Conservation (phyloP, 495 filamentous ascomycete genomes). For the Xylaria sp. region DNA sequence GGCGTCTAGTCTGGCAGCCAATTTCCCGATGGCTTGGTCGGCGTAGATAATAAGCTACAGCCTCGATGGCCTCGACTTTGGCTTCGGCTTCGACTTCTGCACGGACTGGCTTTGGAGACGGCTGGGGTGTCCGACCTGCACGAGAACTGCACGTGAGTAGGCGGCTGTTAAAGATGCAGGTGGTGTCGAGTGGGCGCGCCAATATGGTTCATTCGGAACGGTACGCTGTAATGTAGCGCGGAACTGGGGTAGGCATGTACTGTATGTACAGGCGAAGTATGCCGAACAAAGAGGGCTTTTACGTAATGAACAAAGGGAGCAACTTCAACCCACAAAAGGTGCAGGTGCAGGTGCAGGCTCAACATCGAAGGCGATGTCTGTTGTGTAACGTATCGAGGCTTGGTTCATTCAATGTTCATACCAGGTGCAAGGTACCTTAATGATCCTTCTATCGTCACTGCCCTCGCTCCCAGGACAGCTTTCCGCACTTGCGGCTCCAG, state of each 20-base stretch:
- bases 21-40: not conserved
- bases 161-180: conserved; percentile 18
- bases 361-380: not conserved
- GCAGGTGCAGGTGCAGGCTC: not conserved
- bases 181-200: not conserved
- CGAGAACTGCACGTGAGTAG: not conserved
- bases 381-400: not conserved
- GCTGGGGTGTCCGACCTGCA: not conserved
- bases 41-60: not conserved
- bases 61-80: conserved; percentile 6
- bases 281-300: not conserved
- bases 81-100: too few species aligned
- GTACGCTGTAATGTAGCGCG: not conserved
- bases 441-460: too few species aligned
- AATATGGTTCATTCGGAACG: not conserved
- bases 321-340: not conserved
- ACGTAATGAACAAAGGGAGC: conserved; percentile 17
- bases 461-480: not conserved
- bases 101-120: not conserved
- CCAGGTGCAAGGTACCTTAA: too few species aligned
- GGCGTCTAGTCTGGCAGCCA: not conserved
- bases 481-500: conserved; percentile 11
- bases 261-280: not conserved
- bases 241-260: not conserved
- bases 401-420: too few species aligned